Base-by-base conservation (phyloP, 352 stramenopile genomes). In the Phytopythium sindhum region DNA sequence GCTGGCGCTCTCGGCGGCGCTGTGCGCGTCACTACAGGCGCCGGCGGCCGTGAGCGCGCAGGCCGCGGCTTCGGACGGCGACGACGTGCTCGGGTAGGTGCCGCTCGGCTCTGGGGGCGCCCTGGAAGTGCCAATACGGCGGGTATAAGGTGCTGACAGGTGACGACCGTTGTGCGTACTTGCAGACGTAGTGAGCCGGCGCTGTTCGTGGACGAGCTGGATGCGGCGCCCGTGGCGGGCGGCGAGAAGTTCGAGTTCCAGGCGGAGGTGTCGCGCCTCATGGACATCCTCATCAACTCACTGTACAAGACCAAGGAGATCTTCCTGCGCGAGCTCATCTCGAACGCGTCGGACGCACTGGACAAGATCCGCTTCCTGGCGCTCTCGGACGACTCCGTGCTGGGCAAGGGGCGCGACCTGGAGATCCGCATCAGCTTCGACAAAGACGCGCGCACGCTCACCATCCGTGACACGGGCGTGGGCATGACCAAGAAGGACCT, bases 281-380 rank as follows among this genome's bases (percentile, higher is more conserved):
- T 99, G 83, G 97, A 99, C 78, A 99, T 99, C 74, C 97, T 99
- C 67, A 99, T 99, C 75, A 99, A 99, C 76, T 98, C 95, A 63
- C 81, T 99, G 42, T 97, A 96, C 81, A 93, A 95, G 72, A 98
- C 98, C 70, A 99, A 98, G 76, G 96, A 99, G 68, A 98, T 99
- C 63, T 99, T 99, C 79, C 78, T 99, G 33, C 90, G 98, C 51
- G 98, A 99, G 73, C 78, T 99, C 26, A 99, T 99, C 70, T 99
- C 96, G 29, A 99, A 99, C 74, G 97, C 96, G 17, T 98, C 95
- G 24, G 98, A 99, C 74, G 97, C 97, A 15, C 81, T 99, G 21
- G 98, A 99, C 84, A 99, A 99, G 86, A 97, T 99, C 62, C 93
- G 98, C 51, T 99, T 99, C 86, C 73, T 99, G 19, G 82, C 91